These are phyloP conservation scores for Entonaema liquescens DNA, from an alignment of 495 filamentous ascomycete species.

Conservation along the genomic window DNA sequence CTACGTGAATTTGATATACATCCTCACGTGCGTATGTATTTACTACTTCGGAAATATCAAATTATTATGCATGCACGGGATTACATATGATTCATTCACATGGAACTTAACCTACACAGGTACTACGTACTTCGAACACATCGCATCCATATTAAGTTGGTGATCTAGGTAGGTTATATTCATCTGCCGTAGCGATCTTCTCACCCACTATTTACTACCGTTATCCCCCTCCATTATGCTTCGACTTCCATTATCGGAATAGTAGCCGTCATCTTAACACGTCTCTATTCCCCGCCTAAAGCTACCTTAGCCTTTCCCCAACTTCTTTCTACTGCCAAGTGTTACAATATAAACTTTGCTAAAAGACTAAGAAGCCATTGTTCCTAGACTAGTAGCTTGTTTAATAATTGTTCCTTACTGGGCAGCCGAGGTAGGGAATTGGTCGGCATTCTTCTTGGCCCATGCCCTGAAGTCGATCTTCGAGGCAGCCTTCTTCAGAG, in stretches of 20 bases:
- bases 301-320: background rate
- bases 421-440: constrained; percentile 52
- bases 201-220: background rate
- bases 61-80: no score
- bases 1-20: background rate
- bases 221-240: constrained; percentile 3
- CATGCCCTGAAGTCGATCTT: constrained; percentile 55
- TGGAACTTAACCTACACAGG: no score
- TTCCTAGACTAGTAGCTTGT: background rate
- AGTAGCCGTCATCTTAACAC: constrained; percentile 4
- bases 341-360: background rate
- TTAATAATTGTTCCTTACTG: constrained; percentile 35
- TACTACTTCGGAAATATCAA: no score
- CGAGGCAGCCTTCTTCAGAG: constrained; percentile 58
- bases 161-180: background rate
- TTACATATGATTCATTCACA: no score
- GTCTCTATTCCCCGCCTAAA: background rate
- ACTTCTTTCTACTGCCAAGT: background rate
- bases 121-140: no score
- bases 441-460: constrained; percentile 55
- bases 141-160: background rate
- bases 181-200: background rate
- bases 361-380: background rate
- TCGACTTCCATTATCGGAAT: constrained; percentile 17
- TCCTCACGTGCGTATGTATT: background rate